Evolutionary conservation across 139 green algal species (phyloP), one percentile per base, ranked within the genome.

Genomic region (Asterochloris erici): DNA sequence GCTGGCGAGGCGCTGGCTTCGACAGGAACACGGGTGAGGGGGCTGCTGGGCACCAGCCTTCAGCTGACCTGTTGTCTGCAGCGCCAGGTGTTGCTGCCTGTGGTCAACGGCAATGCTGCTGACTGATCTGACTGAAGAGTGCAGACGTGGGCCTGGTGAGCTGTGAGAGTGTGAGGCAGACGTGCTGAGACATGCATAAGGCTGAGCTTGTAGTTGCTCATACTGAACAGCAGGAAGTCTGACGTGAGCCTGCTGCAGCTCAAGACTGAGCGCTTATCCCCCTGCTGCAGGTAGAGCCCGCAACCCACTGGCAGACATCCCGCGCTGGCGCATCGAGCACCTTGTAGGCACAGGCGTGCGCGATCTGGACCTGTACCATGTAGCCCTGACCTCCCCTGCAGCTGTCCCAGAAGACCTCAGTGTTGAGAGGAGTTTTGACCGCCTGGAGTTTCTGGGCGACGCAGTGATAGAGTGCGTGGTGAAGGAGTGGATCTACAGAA

Each of bases 401-500:
- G 86, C 84, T 17, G 64, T 91, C 60, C 61, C 78, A 23, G 16
- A 14, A 26, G 78, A 81, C 63, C 68, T 62, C 70, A n/a, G 66
- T 24, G 21, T 85, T 6, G 63, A 14, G 19, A 60, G 75, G 28
- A 84, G 70, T 11, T 91, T 82, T 38, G 88, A 91, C 78, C 81
- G 87, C 11, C 77, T 91, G 11, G 88, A 91, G 82, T 91, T 79
- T 21, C 77, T 91, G 70, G 88, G 88, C 9, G 88, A 91, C 60
- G 63, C 77, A 11, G 87, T 91, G 47, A 78, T 91, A 28, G 81
- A 80, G 24, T 38, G 89, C 14, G 68, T 63, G 1, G 75, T 80
- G 24, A 69, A 85, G 63, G 26, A 79, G 11, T 79, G 61, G 60
- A 70, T 84, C 2, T 84, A 70, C 64, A 79, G 26, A 9, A 80